These are phyloP conservation scores for Stachybotrys chartarum DNA, from an alignment of 2,329 filamentous ascomycete genomes.

Conservation along the genomic window DNA sequence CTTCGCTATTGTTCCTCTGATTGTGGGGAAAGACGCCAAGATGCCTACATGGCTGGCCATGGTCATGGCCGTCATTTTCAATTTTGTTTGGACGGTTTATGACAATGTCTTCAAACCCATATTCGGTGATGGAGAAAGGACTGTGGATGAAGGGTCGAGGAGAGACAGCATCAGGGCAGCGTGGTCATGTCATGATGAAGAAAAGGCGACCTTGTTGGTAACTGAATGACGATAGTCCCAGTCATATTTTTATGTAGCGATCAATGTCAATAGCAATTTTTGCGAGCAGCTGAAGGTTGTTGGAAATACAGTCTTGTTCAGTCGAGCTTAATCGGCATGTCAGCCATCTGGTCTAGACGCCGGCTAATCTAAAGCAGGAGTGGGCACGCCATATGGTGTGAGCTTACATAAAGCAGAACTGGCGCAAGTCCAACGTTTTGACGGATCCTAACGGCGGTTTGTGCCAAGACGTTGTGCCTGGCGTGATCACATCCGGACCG, in stretches of 20 bases:
- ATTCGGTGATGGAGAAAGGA: slow-evolving; percentile 84
- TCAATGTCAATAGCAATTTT: background rate
- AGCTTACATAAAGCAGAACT: background rate
- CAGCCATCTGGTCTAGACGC: background rate
- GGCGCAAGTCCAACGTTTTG: background rate
- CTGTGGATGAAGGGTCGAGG: slow-evolving; percentile 20
- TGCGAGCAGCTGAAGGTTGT: no score
- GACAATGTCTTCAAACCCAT: slow-evolving; percentile 43
- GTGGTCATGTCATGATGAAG: slow-evolving; percentile 11
- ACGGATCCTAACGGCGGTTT: background rate
- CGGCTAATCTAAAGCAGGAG: background rate
- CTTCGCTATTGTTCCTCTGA: slow-evolving; percentile 34
- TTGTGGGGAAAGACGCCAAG: slow-evolving; percentile 60
- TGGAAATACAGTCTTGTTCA: no score
- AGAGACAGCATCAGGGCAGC: slow-evolving; percentile 1
- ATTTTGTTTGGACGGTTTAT: slow-evolving; percentile 36
- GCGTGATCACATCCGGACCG: no score
- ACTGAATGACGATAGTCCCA: background rate
- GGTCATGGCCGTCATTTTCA: slow-evolving; percentile 45
- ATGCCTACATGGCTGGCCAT: slow-evolving; percentile 60
- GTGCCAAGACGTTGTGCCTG: no score
- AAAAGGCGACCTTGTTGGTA: slow-evolving; percentile 13
- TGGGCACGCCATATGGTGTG: background rate
- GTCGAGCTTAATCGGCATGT: no score
- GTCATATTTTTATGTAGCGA: background rate